Conservation (phyloP, 2,329 filamentous ascomycete genomes). For the Rhinocladiella similis region DNA sequence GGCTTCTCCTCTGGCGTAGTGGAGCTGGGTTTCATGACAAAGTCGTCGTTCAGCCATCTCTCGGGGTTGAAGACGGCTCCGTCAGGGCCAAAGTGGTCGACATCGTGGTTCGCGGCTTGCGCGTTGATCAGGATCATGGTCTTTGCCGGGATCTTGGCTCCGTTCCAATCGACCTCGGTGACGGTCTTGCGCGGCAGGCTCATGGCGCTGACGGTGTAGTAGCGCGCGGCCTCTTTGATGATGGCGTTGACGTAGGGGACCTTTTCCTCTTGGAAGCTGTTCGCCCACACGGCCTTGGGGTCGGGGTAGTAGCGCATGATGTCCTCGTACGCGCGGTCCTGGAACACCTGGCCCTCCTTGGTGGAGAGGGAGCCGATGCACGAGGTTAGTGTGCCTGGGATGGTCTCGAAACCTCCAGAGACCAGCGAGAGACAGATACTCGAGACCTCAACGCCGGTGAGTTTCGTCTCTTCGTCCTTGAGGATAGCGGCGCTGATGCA, state of each 20-base stretch:
- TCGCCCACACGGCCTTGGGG: conserved; percentile 65
- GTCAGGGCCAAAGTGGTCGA: conserved; percentile 57
- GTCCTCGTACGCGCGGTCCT: conserved; percentile 64
- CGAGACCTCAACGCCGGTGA: conserved; percentile 68
- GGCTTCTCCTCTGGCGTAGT: conserved; percentile 43
- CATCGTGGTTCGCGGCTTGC: conserved; percentile 69
- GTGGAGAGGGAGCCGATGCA: conserved; percentile 68
- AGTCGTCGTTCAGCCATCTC: conserved; percentile 57
- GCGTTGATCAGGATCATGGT: conserved; percentile 77
- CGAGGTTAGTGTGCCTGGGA: conserved; percentile 72
- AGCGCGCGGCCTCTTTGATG: conserved; percentile 72
- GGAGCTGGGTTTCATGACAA: conserved; percentile 30
- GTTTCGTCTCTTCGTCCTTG: conserved; percentile 63
- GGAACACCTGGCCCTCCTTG: conserved; percentile 63
- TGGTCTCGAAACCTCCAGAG: conserved; percentile 73
- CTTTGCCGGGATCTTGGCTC: conserved; percentile 65
- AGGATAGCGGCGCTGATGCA: conserved; percentile 66
- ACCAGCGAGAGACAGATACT: conserved; percentile 76
- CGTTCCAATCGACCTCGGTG: conserved; percentile 66
- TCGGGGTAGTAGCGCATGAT: conserved; percentile 66
- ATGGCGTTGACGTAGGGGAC: conserved; percentile 71
- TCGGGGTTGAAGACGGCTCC: conserved; percentile 63
- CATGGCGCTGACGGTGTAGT: conserved; percentile 73
- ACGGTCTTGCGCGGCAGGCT: conserved; percentile 68
- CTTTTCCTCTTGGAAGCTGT: conserved; percentile 67